These are phyloP conservation scores for Diaporthe sp. DNA, from an alignment of 2,329 filamentous ascomycete species.

Conservation along the genomic window DNA sequence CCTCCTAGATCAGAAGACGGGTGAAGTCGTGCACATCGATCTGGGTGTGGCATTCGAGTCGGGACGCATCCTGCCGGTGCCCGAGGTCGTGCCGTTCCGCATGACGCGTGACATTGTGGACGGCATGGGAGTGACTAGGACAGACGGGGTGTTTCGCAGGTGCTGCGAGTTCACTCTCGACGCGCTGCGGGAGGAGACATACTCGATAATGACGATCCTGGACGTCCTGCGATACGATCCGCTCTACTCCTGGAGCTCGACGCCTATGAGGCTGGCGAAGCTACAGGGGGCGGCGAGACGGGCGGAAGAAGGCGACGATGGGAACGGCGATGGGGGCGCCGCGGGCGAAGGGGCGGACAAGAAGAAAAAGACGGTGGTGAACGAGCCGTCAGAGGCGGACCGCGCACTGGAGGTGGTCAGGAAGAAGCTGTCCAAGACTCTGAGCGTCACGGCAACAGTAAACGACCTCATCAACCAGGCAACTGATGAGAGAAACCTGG, in stretches of 20 bases:
- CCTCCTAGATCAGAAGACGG: constrained; percentile 87
- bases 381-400: constrained; percentile 83
- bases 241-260: constrained; percentile 94
- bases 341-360: constrained; percentile 43
- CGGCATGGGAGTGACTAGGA: constrained; percentile 95
- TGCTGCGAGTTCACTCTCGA: constrained; percentile 98
- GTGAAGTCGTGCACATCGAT: constrained; percentile 97
- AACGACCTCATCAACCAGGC: constrained; percentile 98
- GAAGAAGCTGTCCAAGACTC: constrained; percentile 94
- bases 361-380: constrained; percentile 61
- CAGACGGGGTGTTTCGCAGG: constrained; percentile 95
- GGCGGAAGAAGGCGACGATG: constrained; percentile 55
- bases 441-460: constrained; percentile 95
- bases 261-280: constrained; percentile 74
- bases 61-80: constrained; percentile 93
- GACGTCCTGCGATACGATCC: constrained; percentile 99
- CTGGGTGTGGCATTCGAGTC: constrained; percentile 97
- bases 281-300: constrained; percentile 71
- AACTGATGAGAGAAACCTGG: constrained; percentile 91
- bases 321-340: constrained; percentile 53
- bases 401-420: constrained; percentile 91
- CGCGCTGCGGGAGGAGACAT: constrained; percentile 92
- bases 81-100: constrained; percentile 95
- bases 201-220: constrained; percentile 98
- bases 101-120: constrained; percentile 95